phyloP scores from a whole-genome alignment of 306 rosid species.

The Quercus cerris region DNA sequence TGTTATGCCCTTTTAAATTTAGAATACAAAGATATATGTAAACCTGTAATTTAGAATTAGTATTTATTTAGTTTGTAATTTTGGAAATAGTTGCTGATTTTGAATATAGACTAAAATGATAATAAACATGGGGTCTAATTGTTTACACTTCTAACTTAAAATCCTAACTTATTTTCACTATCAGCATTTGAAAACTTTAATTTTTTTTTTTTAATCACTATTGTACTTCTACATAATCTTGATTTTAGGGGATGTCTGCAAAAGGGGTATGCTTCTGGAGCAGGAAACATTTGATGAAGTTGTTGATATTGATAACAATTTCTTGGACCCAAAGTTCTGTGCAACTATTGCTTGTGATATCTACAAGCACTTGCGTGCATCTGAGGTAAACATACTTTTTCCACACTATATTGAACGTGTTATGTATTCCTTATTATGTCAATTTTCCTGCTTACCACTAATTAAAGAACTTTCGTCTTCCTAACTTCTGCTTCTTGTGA shows the following conservation, averaged over 20 bases:
- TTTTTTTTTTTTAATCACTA: too few relatives aligned
- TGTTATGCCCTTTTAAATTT: neutral
- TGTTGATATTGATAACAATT: constrained; percentile 37
- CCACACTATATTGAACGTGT: constrained; percentile 25
- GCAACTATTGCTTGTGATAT: constrained; percentile 46
- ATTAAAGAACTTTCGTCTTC: neutral
- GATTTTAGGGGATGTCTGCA: constrained; percentile 30
- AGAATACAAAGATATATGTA: too few relatives aligned
- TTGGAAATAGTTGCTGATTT: too few relatives aligned
- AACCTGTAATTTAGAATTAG: too few relatives aligned
- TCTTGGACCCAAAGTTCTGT: constrained; percentile 43
- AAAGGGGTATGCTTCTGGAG: constrained; percentile 12
- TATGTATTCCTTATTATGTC: neutral
- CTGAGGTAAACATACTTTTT: constrained; percentile 44
- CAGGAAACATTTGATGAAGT: constrained; percentile 24
- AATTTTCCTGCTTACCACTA: neutral
- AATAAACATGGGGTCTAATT: too few relatives aligned
- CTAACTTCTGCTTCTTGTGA: neutral
- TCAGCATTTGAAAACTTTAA: too few relatives aligned
- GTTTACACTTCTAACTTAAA: too few relatives aligned
- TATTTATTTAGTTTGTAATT: too few relatives aligned
- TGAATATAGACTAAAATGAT: too few relatives aligned
- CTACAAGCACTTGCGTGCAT: constrained; percentile 43
- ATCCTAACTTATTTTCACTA: too few relatives aligned
- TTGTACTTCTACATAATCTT: neutral